Evolutionary conservation across 495 filamentous ascomycete genomes (phyloP).

Genomic region (Penicillium longicatenatum): DNA sequence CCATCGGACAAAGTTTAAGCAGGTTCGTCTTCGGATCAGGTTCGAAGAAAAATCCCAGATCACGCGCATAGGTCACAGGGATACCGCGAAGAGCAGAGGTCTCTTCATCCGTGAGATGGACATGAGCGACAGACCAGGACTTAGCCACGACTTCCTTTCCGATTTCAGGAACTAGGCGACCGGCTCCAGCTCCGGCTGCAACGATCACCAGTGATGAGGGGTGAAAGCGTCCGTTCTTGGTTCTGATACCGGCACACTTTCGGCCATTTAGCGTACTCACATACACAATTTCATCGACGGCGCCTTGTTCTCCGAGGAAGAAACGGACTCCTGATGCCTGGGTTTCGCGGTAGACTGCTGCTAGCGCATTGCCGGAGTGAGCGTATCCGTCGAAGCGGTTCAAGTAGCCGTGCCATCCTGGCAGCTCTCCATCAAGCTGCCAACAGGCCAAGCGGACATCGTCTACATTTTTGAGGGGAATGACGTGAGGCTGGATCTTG

Average conservation of each 20-base stretch:
- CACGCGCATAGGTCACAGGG: conserved; percentile 55
- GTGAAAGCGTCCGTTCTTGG: conserved; percentile 39
- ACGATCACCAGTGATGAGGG: conserved; percentile 41
- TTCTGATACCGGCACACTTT: conserved; percentile 37
- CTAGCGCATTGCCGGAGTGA: conserved; percentile 48
- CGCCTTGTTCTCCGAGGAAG: conserved; percentile 32
- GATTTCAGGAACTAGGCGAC: conserved; percentile 40
- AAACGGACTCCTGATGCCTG: conserved; percentile 39
- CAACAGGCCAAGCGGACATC: conserved; percentile 45
- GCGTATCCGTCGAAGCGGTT: conserved; percentile 57
- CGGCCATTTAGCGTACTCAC: conserved; percentile 22
- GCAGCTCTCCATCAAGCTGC: conserved; percentile 47
- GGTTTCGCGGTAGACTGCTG: conserved; percentile 26
- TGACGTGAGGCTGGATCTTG: conserved; percentile 36
- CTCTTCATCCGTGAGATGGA: conserved; percentile 55
- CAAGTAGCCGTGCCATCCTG: conserved; percentile 57
- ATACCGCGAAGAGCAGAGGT: conserved; percentile 51
- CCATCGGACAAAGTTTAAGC: conserved; percentile 57
- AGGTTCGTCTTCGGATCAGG: conserved; percentile 55
- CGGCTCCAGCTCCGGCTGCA: conserved; percentile 45
- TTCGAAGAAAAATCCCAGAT: conserved; percentile 63
- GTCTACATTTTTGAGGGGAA: conserved; percentile 30
- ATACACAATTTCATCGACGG: conserved; percentile 32
- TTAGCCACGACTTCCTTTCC: conserved; percentile 48
- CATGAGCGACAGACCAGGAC: conserved; percentile 54